Conservation (phyloP, 345 rosid species). For the Dipteronia dyeriana region DNA sequence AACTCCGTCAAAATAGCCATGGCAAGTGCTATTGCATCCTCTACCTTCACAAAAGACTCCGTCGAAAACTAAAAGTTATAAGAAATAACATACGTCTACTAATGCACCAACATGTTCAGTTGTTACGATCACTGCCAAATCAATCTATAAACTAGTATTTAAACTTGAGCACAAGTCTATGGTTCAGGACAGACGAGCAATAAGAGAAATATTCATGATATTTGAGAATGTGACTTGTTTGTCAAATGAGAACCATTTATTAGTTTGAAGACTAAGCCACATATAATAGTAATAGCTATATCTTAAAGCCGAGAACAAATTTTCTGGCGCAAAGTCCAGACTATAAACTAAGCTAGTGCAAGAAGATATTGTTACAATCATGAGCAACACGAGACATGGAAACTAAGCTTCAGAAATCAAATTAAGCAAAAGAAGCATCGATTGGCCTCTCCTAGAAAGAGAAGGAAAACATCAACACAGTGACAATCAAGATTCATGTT, state of each 20-base stretch:
- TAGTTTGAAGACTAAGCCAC: too few relatives aligned
- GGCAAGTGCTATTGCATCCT: constrained; percentile 73
- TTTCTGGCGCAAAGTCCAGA: background rate
- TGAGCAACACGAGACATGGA: background rate
- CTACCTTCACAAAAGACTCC: constrained; percentile 40
- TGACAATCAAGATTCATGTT: background rate
- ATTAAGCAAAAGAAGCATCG: background rate
- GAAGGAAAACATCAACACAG: background rate
- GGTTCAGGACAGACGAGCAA: too few relatives aligned
- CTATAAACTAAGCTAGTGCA: background rate
- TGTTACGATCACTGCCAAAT: too few relatives aligned
- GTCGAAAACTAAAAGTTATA: constrained; percentile 8
- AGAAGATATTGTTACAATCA: background rate
- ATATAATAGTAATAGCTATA: too few relatives aligned
- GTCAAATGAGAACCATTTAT: too few relatives aligned
- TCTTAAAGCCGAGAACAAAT: too few relatives aligned
- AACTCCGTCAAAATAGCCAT: too few relatives aligned
- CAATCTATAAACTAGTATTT: too few relatives aligned
- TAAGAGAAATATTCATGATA: too few relatives aligned
- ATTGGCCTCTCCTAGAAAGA: background rate
- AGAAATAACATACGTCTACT: constrained; percentile 7
- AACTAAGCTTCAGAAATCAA: background rate
- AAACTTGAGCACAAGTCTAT: too few relatives aligned
- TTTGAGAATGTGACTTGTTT: too few relatives aligned
- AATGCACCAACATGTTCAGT: too few relatives aligned